Conservation (phyloP, 768 basidiomycete species). For the Suillus hirtellus region DNA sequence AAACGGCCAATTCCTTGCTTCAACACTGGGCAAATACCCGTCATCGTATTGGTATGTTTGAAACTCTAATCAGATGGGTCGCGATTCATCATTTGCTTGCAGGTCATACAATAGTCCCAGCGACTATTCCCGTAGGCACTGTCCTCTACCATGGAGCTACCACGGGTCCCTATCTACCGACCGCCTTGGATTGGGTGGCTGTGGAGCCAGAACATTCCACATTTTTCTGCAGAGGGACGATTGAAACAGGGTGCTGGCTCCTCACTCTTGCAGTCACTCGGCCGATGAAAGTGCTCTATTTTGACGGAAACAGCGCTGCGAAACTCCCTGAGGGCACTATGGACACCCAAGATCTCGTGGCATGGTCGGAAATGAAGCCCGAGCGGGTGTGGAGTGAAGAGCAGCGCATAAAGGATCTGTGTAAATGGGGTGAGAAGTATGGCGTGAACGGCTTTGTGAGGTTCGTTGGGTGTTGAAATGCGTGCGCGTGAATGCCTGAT, state of each 20-base stretch:
- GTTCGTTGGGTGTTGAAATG: too few species aligned
- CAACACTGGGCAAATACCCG: constrained; percentile 42
- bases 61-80: not conserved
- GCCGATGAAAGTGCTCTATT: constrained; percentile 34
- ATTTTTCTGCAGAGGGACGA: constrained; percentile 30
- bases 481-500: too few species aligned
- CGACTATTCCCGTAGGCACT: constrained; percentile 35
- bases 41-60: constrained; percentile 31
- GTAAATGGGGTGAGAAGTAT: too few species aligned
- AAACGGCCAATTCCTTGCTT: constrained; percentile 33
- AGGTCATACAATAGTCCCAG: constrained; percentile 36
- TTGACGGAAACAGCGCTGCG: constrained; percentile 31
- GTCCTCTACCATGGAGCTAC: constrained; percentile 36
- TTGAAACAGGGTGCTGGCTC: constrained; percentile 4
- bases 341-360: constrained; percentile 38
- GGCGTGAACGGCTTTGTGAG: too few species aligned
- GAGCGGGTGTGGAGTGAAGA: too few species aligned
- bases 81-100: not conserved
- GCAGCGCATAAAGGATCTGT: too few species aligned
- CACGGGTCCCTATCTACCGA: constrained; percentile 14
- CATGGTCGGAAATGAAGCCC: not conserved
- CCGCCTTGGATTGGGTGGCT: constrained; percentile 31
- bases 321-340: constrained; percentile 31
- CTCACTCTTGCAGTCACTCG: constrained; percentile 22
- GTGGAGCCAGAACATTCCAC: constrained; percentile 40